Base-by-base conservation (phyloP, 78 protist species). In the Polysphondylium violaceum region DNA sequence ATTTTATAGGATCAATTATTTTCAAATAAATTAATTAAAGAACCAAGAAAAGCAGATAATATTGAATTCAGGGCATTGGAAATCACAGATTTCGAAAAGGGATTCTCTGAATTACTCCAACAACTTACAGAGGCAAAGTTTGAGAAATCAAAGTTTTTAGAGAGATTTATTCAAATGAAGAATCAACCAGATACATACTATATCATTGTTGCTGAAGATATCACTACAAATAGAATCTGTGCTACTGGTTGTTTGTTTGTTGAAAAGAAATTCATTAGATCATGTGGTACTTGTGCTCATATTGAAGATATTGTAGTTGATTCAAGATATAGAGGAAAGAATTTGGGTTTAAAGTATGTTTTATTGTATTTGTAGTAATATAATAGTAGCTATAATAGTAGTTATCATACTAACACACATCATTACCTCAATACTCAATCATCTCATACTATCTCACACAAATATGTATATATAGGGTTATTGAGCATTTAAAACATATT, bases 231-330 rank as follows among this genome's bases (percentile, higher is more conserved):
- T 35, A 86, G 27, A 59, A 64, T 95, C 38, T 71, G 95, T 19
- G 95, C 79, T 1, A 33, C 93, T 38, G 97, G 94, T 29, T 19
- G 95, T 36, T 8, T 95, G 14, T 2, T 94, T 16, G 36, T 94
- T 38, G 97, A 95, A 56, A 63, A 51, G 36, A 95, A 95, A 73
- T 94, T 95, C 40, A 86, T 81, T 6, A 95, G 83, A 74, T 40
- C 27, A 3, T 83, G 96, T 41, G 76, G 60, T 25, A 14, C 2
- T 7, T 87, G 81, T 43, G 97, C 96, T 17, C 97, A 95, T 60
- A 95, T 95, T 56, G 97, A 95, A 74, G 97, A 95, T 58, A 79
- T 95, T 31, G 97, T 95, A 23, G 96, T 94, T 9, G 79, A 60
- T 31, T 19, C 2, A 33, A 64, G 53, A 8, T 63, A 50, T 53